Conservation (phyloP, 257 asterid species). For the Nicotiana benthamiana region DNA sequence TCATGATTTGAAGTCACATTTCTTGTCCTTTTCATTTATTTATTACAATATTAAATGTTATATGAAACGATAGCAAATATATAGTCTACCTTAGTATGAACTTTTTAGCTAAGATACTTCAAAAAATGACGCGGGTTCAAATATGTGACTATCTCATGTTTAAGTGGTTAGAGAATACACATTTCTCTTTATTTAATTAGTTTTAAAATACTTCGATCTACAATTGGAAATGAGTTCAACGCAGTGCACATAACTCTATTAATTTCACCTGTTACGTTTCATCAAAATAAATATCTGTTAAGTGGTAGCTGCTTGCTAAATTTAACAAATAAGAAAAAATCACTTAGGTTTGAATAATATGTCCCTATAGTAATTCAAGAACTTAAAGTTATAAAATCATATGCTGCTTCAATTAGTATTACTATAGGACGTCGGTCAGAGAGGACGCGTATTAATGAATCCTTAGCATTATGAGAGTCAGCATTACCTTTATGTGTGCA, state of each 20-base stretch:
- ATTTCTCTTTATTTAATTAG: no score
- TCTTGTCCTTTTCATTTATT: neutral
- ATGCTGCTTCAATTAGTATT: neutral
- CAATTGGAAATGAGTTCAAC: neutral
- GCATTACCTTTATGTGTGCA: neutral
- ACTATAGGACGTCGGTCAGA: neutral
- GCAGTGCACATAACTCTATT: no score
- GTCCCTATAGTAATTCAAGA: neutral
- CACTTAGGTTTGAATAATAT: no score
- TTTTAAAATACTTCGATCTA: neutral
- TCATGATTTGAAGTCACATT: neutral
- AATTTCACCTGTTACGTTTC: no score
- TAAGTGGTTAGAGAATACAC: no score
- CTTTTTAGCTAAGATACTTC: neutral
- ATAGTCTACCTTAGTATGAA: neutral
- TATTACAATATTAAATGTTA: neutral
- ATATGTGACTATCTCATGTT: no score
- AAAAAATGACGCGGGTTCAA: neutral
- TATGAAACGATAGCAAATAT: neutral
- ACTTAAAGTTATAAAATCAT: neutral
- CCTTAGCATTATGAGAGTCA: neutral
- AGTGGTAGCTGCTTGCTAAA: no score
- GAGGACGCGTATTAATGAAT: neutral
- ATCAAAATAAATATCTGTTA: neutral
- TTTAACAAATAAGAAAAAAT: neutral